phyloP scores from a whole-genome alignment of 306 rosid genomes.

The Inga oerstediana region DNA sequence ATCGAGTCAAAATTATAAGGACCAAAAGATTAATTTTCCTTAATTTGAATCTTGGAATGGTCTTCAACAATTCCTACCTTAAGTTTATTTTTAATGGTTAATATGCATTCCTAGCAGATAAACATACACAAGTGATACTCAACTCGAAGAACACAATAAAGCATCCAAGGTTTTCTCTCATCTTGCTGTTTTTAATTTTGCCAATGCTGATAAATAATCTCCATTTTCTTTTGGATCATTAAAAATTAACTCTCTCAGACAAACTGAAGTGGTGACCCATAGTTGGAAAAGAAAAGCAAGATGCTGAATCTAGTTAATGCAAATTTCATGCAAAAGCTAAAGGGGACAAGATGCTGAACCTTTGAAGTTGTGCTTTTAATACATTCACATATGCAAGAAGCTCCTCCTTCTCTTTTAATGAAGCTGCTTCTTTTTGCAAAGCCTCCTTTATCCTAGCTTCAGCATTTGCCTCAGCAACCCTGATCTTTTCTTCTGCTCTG shows the following conservation, averaged over 20 bases:
- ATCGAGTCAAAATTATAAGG: no score
- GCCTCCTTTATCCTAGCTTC: constrained; percentile 85
- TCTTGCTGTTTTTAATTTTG: neutral
- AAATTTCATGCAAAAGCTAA: constrained; percentile 1
- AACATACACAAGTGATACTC: neutral
- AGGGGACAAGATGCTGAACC: constrained; percentile 56
- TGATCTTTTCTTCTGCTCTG: constrained; percentile 91
- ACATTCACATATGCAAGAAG: constrained; percentile 82
- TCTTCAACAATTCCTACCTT: neutral
- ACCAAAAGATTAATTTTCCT: no score
- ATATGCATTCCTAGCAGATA: constrained; percentile 30
- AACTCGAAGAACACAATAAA: constrained; percentile 2
- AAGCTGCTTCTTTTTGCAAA: constrained; percentile 64
- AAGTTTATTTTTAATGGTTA: neutral
- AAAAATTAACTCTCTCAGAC: neutral
- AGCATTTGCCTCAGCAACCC: constrained; percentile 79
- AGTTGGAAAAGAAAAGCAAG: neutral
- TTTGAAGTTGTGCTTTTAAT: constrained; percentile 86
- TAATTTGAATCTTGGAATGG: neutral
- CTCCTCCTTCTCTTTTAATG: constrained; percentile 79
- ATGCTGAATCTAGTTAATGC: constrained; percentile 6
- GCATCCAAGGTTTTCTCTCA: neutral
- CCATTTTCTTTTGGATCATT: constrained; percentile 14
- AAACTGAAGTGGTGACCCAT: neutral
- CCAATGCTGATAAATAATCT: neutral